A percentile compares a stretch with the other conserved stretches of the same genome.
phyloP scores from a whole-genome alignment of 768 basidiomycete species.

The Kwoniella dendrophila region DNA sequence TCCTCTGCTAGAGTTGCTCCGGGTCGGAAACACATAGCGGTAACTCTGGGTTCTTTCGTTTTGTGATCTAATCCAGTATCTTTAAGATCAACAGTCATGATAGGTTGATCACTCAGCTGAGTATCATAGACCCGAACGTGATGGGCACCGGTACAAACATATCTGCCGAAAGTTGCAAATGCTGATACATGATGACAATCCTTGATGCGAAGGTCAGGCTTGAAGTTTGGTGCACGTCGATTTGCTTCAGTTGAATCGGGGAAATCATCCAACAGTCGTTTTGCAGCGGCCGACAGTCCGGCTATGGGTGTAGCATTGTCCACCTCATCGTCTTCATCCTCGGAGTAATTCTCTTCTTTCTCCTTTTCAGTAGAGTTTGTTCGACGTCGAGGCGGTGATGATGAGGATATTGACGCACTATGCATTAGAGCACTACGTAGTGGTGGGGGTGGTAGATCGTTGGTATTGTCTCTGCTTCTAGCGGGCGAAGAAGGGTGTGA shows the following conservation, averaged over 20 bases:
- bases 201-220: constrained; percentile 45
- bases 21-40: constrained; percentile 76
- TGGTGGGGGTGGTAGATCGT: constrained; percentile 42
- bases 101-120: constrained; percentile 36
- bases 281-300: constrained; percentile 31
- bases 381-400: constrained; percentile 27
- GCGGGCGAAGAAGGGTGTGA: constrained; percentile 16
- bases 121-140: constrained; percentile 56
- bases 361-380: constrained; percentile 15
- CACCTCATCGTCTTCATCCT: constrained; percentile 50
- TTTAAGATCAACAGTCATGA: constrained; percentile 65
- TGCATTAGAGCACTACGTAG: constrained; percentile 27
- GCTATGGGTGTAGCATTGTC: constrained; percentile 24
- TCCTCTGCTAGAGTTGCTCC: constrained; percentile 57
- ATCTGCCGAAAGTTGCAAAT: constrained; percentile 55
- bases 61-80: constrained; percentile 61
- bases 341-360: constrained; percentile 36
- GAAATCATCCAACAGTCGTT: constrained; percentile 54
- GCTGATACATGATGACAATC: constrained; percentile 44
- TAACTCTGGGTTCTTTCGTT: constrained; percentile 70
- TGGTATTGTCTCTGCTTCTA: constrained; percentile 22
- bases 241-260: constrained; percentile 59
- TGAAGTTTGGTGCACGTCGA: constrained; percentile 56
- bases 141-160: constrained; percentile 54
- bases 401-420: constrained; percentile 20